phyloP scores from a whole-genome alignment of 768 basidiomycete species.

The Russula sp. region DNA sequence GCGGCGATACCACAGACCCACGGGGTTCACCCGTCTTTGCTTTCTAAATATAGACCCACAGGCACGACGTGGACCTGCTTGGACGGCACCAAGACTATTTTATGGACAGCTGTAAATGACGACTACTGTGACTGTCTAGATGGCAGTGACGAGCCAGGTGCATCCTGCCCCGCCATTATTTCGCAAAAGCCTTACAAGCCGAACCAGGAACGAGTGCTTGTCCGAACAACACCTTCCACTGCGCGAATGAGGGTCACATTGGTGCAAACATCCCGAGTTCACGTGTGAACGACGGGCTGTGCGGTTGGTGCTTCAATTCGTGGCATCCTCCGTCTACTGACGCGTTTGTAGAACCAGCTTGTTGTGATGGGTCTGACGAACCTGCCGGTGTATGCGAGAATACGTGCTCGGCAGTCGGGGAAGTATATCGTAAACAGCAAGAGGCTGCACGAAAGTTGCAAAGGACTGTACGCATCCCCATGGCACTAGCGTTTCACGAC shows the following conservation, averaged over 20 bases:
- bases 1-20: slow-evolving; percentile 40
- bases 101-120: slow-evolving; percentile 82
- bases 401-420: slow-evolving; percentile 69
- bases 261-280: slow-evolving; percentile 73
- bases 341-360: slow-evolving; percentile 64
- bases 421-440: slow-evolving; percentile 54
- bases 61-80: slow-evolving; percentile 64
- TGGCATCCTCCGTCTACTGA: background rate
- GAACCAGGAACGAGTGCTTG: slow-evolving; percentile 79
- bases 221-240: slow-evolving; percentile 70
- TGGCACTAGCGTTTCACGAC: background rate
- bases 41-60: slow-evolving; percentile 51
- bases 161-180: slow-evolving; percentile 5
- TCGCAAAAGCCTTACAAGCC: slow-evolving; percentile 1
- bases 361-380: slow-evolving; percentile 97
- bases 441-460: slow-evolving; percentile 74
- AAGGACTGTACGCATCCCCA: slow-evolving; percentile 55
- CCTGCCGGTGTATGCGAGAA: slow-evolving; percentile 72
- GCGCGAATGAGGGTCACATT: slow-evolving; percentile 82
- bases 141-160: slow-evolving; percentile 94
- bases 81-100: slow-evolving; percentile 71
- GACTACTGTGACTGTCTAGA: slow-evolving; percentile 93
- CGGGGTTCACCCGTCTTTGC: slow-evolving; percentile 52
- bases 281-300: slow-evolving; percentile 87
- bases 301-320: slow-evolving; percentile 50